Evolutionary conservation across 2,329 filamentous ascomycete species (phyloP), one percentile per base, ranked within the genome.

Genomic region (Colletotrichum camelliae): DNA sequence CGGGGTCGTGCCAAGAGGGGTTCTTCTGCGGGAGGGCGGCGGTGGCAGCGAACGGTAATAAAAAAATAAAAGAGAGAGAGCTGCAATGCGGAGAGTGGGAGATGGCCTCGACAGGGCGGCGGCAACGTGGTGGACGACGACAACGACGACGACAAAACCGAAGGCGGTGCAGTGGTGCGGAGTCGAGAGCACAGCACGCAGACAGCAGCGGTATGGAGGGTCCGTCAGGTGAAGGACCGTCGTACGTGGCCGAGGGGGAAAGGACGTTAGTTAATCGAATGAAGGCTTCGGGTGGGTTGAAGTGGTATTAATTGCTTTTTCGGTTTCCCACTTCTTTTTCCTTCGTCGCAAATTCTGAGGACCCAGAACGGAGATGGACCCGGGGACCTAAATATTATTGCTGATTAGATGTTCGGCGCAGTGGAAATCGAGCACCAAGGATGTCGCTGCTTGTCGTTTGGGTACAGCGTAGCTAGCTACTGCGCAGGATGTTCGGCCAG

Each of bases 351-450:
- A 69, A 73, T 39, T 68, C 73, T 57, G 43, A 60, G 57, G 64
- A 68, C 73, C 58, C 73, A 75, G 70, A 67, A 64, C 58, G 70
- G 57, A 75, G 73, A 75, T 68, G 70, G 73, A 64, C 43, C 39
- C 48, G 57, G 70, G 70, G 70, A 52, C 55, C 70, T 65, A 68
- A 64, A 33, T 75, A 62, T 64, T 75, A 75, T 75, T 68, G 73
- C 57, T 75, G 65, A 73, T 67, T 72, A 72, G 57, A 67, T 73
- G 48, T 75, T 72, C 27, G 73, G 70, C 57, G 70, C 37, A 58
- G 70, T 75, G 70, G 73, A 73, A 75, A 21, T 75, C 70, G 70
- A 75, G 67, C 70, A 73, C 58, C 73, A 75, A 68, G 73, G 73
- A 75, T 75, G 70, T 75, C 67, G 70, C 73, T 73, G 70, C 57